A percentile compares a stretch with the other conserved stretches of the same genome.
phyloP scores from a whole-genome alignment of 208 protist species.

The Wallacemonas collosoma region DNA sequence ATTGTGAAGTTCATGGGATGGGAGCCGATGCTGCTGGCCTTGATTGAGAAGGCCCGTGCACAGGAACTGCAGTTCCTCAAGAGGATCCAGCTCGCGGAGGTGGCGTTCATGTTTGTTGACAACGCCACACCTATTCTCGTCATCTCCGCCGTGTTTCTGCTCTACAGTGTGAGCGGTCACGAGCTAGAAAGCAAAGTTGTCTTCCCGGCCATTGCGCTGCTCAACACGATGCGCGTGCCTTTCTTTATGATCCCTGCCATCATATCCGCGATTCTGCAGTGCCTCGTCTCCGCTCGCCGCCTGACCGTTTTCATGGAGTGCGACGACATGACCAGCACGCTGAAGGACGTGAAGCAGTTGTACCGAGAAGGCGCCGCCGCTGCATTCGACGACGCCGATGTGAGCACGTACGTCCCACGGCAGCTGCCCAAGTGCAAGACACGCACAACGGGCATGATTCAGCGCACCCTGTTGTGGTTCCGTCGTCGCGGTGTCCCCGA shows the following conservation, averaged over 20 bases:
- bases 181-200: slow-evolving; percentile 76
- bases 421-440: slow-evolving; percentile 27
- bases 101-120: slow-evolving; percentile 61
- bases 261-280: slow-evolving; percentile 64
- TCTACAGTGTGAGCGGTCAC: slow-evolving; percentile 56
- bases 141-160: slow-evolving; percentile 50
- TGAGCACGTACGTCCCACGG: slow-evolving; percentile 31
- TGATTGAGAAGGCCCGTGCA: slow-evolving; percentile 43
- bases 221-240: slow-evolving; percentile 89
- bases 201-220: slow-evolving; percentile 89
- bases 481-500: slow-evolving; percentile 24
- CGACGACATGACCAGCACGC: slow-evolving; percentile 22
- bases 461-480: slow-evolving; percentile 29
- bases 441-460: slow-evolving; percentile 5
- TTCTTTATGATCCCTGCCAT: slow-evolving; percentile 89
- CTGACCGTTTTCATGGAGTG: slow-evolving; percentile 71
- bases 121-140: slow-evolving; percentile 65
- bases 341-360: slow-evolving; percentile 26
- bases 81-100: slow-evolving; percentile 33
- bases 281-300: slow-evolving; percentile 69
- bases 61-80: slow-evolving; percentile 57
- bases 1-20: slow-evolving; percentile 93
- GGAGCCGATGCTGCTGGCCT: slow-evolving; percentile 62
- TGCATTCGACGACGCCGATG: slow-evolving; percentile 29
- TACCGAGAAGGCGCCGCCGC: slow-evolving; percentile 22